Base-by-base conservation (phyloP, 331 rosid species). In the Malus hybrid region DNA sequence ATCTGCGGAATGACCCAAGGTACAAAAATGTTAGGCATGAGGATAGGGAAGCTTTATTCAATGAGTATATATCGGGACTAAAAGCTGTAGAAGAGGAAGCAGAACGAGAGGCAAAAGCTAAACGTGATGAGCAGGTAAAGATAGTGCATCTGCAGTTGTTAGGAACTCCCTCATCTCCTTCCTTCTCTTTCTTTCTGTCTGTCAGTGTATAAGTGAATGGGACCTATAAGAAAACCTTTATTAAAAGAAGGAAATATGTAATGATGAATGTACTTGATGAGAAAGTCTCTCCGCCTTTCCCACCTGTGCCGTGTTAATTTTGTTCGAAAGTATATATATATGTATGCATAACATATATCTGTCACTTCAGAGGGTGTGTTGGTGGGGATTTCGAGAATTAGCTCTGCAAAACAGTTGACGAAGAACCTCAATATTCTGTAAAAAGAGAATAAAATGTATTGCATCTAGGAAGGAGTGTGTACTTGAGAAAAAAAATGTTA, bases 71-170 rank as follows among this genome's bases (percentile, higher is more conserved):
- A 85, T 90, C 92, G 68, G 97, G 85, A 73, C 76, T 92, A 74
- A 92, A 86, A 81, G 95, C 99, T 78, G 85, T 78, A 71, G 96
- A 89, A 74, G 87, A 85, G 73, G 92, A 90, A 76, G 89, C 84
- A 69, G 95, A 90, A 74, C 80, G 88, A 76, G 96, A 89, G 79
- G 90, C 85, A 74, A 94, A 88, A 87, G 88, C 95, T 48, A 92
- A 82, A 84, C 81, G 88, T 87, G 95, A 87, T 42, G 99, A 94
- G 92, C 97, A 91, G 97, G 99, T 94, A 85, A 11, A 31, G 48
- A 15, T 31, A 52, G 52, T 82, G 50, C 48, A 32, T 78, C 77
- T 52, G 46, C 73, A 39, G 52, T 48, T 76, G 24, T 44, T 55
- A 44, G 39, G 69, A 28, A 27, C 50, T 70, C 63, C 7, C 20